These are phyloP conservation scores for Saccharomyces cerevisiae DNA, from an alignment of 805 yeast species.

Conservation along the genomic window DNA sequence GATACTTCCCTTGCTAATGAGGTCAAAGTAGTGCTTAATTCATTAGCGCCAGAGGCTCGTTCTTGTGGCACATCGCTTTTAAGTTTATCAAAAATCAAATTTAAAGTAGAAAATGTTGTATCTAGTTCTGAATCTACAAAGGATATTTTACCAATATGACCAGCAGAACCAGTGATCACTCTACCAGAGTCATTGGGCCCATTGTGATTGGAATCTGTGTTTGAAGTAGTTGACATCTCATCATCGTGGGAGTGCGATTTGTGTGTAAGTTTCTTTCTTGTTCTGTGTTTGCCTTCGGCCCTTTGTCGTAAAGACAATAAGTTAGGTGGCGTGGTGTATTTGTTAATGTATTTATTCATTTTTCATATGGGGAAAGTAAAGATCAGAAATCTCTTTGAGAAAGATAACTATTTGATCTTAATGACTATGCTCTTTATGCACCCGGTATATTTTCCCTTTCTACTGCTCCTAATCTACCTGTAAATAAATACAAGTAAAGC, in stretches of 20 bases:
- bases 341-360: background rate
- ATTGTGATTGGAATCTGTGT: slow-evolving; percentile 8
- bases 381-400: background rate
- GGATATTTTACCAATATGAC: background rate
- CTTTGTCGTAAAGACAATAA: slow-evolving; percentile 20
- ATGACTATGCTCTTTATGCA: background rate
- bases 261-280: slow-evolving; percentile 18
- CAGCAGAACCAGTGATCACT: slow-evolving; percentile 12
- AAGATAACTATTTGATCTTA: background rate
- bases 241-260: slow-evolving; percentile 17
- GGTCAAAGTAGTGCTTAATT: slow-evolving; percentile 59
- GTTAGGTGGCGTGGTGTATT: background rate
- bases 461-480: background rate
- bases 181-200: slow-evolving; percentile 13
- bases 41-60: slow-evolving; percentile 50
- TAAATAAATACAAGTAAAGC: background rate
- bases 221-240: slow-evolving; percentile 17
- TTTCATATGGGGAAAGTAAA: background rate
- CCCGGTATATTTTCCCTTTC: background rate
- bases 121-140: slow-evolving; percentile 15
- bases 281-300: slow-evolving; percentile 18
- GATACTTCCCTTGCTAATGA: slow-evolving; percentile 73
- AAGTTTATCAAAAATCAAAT: slow-evolving; percentile 32
- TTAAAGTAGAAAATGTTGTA: slow-evolving; percentile 27
- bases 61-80: slow-evolving; percentile 31